Base-by-base conservation (phyloP, 2,329 filamentous ascomycete genomes). In the Cyclaneusma minus region DNA sequence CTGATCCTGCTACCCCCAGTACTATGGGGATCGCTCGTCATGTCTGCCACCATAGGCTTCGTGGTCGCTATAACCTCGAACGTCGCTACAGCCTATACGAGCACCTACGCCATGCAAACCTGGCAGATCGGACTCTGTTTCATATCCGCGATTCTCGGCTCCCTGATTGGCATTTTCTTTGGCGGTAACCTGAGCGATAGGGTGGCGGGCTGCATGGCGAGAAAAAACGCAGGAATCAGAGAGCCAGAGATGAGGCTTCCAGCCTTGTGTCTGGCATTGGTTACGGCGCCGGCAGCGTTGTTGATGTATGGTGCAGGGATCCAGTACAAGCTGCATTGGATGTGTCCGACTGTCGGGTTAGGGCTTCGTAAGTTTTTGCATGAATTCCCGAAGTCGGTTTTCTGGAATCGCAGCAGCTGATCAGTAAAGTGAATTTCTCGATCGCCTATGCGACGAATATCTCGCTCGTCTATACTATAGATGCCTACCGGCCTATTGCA, bases 171-270 rank as follows among this genome's bases (percentile, higher is more conserved):
- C 3, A 33, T 38, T 13, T 33, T 29, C n/a, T 17, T 15, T 15
- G 36, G 36, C 14, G 36, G 36, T 8, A 13, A 30, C 6, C 13
- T 37, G 12, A 30, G 33, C 13, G 37, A 39, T 13, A 27, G 14
- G 14, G 27, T 32, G 6, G 35, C 33, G 6, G 38, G 37, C 22
- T 34, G n/a, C n/a, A n/a, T n/a, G n/a, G 70, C 67, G 0, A 49
- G 45, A 27, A 51, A 53, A 15, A 72, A 70, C 35, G 53, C 56
- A 4, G 67, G 67, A 4, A 53, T 71, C 12, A 52, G 65, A n/a
- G 58, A 68, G 25, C 62, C 67, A 0, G 64, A 70, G 39, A 69
- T 71, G 64, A 53, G 67, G n/a, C 44, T 72, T 4, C 64, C 64
- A 2, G 59, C 60, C 4, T 54, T 71, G 11, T 41, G 54, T 7